Conservation (phyloP, 192 early-diverging fungal species). For the Entophlyctis luteolus region DNA sequence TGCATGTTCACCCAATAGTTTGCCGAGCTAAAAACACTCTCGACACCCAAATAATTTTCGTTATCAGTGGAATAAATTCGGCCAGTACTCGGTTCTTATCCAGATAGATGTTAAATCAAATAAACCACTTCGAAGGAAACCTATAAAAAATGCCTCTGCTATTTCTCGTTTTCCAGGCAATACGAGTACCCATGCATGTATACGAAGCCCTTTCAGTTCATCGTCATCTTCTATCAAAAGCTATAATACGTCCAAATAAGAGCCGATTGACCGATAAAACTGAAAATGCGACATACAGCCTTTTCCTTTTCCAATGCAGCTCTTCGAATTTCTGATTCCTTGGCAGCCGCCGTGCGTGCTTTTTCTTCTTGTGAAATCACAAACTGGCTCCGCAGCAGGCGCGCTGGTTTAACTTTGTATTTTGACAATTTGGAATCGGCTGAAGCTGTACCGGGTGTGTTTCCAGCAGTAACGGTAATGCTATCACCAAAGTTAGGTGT, state of each 20-base stretch:
- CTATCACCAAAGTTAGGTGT: neutral
- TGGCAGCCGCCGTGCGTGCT: slow-evolving; percentile 2
- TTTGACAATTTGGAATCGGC: neutral
- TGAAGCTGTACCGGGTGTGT: neutral
- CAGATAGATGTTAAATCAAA: neutral
- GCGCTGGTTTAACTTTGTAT: slow-evolving; percentile 41
- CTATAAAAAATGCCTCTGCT: slow-evolving; percentile 59
- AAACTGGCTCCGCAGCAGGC: slow-evolving; percentile 46
- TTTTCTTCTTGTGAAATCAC: slow-evolving; percentile 53
- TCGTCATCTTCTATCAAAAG: slow-evolving; percentile 49
- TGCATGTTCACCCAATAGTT: slow-evolving; percentile 68
- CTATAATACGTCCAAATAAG: neutral
- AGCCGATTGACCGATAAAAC: neutral
- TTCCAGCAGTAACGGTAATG: neutral
- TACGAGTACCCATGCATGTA: slow-evolving; percentile 59
- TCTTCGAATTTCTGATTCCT: slow-evolving; percentile 34
- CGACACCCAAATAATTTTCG: slow-evolving; percentile 54
- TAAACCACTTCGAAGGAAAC: slow-evolving; percentile 12
- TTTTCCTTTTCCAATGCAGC: slow-evolving; percentile 29
- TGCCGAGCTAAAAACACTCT: slow-evolving; percentile 52
- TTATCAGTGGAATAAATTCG: slow-evolving; percentile 44
- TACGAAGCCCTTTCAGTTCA: slow-evolving; percentile 51
- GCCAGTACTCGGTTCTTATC: slow-evolving; percentile 50
- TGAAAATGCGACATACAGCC: slow-evolving; percentile 20
- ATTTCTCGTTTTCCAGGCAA: slow-evolving; percentile 57